Evolutionary conservation across 1,139 yeast species (phyloP).

Genomic region (Saccharomycopsis phalli): DNA sequence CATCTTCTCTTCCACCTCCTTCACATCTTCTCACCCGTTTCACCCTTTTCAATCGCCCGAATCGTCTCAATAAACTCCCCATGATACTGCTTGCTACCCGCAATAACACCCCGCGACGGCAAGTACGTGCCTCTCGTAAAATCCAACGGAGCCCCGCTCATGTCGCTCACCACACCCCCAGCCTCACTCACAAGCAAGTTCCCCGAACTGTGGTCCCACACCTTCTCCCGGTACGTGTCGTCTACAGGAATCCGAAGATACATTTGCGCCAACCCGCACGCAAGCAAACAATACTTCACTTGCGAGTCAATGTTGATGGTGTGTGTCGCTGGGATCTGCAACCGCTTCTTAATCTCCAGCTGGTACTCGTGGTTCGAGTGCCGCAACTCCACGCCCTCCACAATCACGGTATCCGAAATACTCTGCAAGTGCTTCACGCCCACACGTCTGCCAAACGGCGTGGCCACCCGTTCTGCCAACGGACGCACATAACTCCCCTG

Average conservation of each 20-base stretch:
- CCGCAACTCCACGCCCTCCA: constrained; percentile 95
- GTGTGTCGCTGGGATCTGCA: constrained; percentile 47
- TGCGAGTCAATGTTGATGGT: constrained; percentile 80
- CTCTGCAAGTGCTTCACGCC: neutral
- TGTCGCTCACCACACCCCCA: constrained; percentile 86
- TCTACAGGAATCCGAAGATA: constrained; percentile 81
- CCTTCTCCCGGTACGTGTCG: constrained; percentile 75
- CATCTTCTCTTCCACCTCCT: no score
- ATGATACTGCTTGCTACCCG: constrained; percentile 64
- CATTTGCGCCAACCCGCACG: constrained; percentile 88
- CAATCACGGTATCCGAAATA: constrained; percentile 40
- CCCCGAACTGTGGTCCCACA: constrained; percentile 99
- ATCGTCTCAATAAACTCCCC: constrained; percentile 55
- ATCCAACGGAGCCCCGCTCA: constrained; percentile 62
- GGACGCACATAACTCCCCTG: constrained; percentile 48
- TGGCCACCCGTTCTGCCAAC: constrained; percentile 30
- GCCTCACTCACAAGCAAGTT: constrained; percentile 77
- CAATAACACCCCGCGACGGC: constrained; percentile 83
- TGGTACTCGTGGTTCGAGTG: constrained; percentile 94
- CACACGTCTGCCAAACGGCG: constrained; percentile 18
- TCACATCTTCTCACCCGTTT: neutral
- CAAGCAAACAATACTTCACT: constrained; percentile 86
- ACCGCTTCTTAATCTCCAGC: constrained; percentile 52
- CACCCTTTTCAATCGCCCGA: constrained; percentile 23
- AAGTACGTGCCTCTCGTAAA: constrained; percentile 85